Base-by-base conservation (phyloP, 257 asterid species). In the Solanum sparsipilum region DNA sequence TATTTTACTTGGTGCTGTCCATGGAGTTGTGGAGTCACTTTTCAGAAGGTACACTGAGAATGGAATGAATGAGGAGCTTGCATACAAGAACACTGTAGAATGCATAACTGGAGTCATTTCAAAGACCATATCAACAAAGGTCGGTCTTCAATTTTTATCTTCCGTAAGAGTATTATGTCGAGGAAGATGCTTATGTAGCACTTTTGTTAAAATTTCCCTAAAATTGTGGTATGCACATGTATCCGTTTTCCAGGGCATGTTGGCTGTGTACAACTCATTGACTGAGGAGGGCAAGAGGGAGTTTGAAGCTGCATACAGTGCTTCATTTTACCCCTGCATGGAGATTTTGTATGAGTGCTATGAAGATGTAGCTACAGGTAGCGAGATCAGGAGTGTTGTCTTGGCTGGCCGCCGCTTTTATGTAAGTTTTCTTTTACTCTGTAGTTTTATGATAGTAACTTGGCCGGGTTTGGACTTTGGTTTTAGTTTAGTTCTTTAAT, bases 1-100 rank as follows among this genome's bases (percentile, higher is more conserved):
- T 52, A 96, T 96, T 92, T 92, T 96, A 91, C 98, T 96, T 70
- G 99, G 99, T 88, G 99, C 98, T 84, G 98, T 96, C 87, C 99
- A 96, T 88, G 99, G 99, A 29, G 92, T 95, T 89, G 99, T 96
- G 90, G 99, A 96, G 90, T 91, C 98, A 38, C 88, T 96, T 63
- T 96, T 96, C 93, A 93, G 99, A 92, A 93, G 99, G 91, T 96
- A 93, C 92, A 96, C 99, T 75, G 98, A 94, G 87, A 92, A 95
- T 85, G 99, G 99, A 87, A 96, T 96, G 97, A 89, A 88, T 70
- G 98, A 96, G 87, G 98, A 94, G 83, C 96, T 94, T 91, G 99
- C 98, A 86, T 96, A 96, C 94, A 96, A 93, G 92, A 95, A 94
- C 89, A 96, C 99, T 12, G 99, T 96, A 48, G 99, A 96, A 89